Evolutionary conservation across 2,329 filamentous ascomycete species (phyloP).

Genomic region (Hypoxylon sp.): DNA sequence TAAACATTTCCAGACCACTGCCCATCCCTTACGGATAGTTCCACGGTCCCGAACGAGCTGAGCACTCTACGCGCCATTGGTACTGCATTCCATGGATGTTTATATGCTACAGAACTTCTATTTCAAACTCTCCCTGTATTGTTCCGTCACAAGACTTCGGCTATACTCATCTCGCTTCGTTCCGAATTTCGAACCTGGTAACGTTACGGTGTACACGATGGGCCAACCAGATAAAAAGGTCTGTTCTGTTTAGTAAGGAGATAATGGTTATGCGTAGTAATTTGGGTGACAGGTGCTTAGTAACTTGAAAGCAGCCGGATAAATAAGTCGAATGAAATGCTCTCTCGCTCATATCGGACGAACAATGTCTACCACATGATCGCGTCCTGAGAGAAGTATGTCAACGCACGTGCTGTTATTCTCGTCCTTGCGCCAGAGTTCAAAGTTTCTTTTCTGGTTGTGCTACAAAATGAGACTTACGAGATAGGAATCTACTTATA

Average conservation of each 20-base stretch:
- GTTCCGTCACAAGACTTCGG: not conserved
- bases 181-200: slow-evolving; percentile 4
- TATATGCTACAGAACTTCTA: not conserved
- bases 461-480: slow-evolving; percentile 1
- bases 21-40: too few relatives aligned
- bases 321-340: slow-evolving; percentile 1
- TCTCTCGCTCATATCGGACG: not conserved
- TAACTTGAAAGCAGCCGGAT: slow-evolving; percentile 2
- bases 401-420: slow-evolving; percentile 7
- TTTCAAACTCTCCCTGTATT: not conserved
- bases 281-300: slow-evolving; percentile 14
- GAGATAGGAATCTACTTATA: slow-evolving; percentile 31
- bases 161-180: not conserved
- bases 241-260: slow-evolving; percentile 25
- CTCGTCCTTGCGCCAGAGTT: not conserved
- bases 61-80: not conserved
- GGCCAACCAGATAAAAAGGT: not conserved
- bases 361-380: not conserved
- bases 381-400: not conserved
- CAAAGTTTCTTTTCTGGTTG: not conserved
- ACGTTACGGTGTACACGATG: slow-evolving; percentile 9
- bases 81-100: not conserved
- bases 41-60: not conserved
- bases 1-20: not conserved
- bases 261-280: slow-evolving; percentile 25